These are phyloP conservation scores for Leucocoprinus leucothites DNA, from an alignment of 768 basidiomycete species.

Conservation along the genomic window DNA sequence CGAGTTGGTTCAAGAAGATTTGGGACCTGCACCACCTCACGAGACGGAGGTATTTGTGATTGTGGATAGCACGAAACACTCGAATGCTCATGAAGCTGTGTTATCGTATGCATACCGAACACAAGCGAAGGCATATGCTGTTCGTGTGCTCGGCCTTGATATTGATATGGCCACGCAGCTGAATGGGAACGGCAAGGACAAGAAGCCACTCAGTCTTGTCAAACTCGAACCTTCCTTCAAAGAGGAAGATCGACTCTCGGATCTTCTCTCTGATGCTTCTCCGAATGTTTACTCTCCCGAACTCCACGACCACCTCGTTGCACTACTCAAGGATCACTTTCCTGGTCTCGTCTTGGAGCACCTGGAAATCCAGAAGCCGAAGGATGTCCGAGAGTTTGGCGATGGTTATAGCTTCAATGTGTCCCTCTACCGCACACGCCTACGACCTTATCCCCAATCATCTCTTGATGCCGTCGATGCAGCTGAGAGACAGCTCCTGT, in stretches of 20 bases:
- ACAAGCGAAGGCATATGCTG: slow-evolving; percentile 68
- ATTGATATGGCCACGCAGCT: slow-evolving; percentile 67
- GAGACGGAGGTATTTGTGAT: slow-evolving; percentile 45
- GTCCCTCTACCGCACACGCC: slow-evolving; percentile 53
- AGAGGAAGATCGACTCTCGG: slow-evolving; percentile 59
- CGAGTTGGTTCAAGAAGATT: slow-evolving; percentile 59
- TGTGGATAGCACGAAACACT: slow-evolving; percentile 48
- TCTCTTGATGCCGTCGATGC: slow-evolving; percentile 33
- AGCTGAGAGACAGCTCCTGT: slow-evolving; percentile 57
- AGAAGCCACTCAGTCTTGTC: slow-evolving; percentile 58
- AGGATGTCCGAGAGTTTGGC: slow-evolving; percentile 73
- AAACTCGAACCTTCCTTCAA: slow-evolving; percentile 56
- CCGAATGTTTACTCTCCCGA: slow-evolving; percentile 69
- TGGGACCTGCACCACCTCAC: slow-evolving; percentile 74
- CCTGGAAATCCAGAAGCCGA: slow-evolving; percentile 57
- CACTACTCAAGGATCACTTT: slow-evolving; percentile 48
- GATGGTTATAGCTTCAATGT: slow-evolving; percentile 75
- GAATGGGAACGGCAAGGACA: slow-evolving; percentile 35
- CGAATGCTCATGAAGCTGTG: slow-evolving; percentile 58
- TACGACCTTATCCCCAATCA: slow-evolving; percentile 44
- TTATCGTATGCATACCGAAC: slow-evolving; percentile 65
- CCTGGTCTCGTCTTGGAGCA: slow-evolving; percentile 62
- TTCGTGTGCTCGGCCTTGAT: slow-evolving; percentile 73
- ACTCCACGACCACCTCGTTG: slow-evolving; percentile 61
- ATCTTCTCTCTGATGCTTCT: slow-evolving; percentile 66